A percentile compares a stretch with the other conserved stretches of the same genome.
These are phyloP conservation scores for Puccinia polysora DNA, from an alignment of 1,284 basidiomycete species.

Conservation along the genomic window DNA sequence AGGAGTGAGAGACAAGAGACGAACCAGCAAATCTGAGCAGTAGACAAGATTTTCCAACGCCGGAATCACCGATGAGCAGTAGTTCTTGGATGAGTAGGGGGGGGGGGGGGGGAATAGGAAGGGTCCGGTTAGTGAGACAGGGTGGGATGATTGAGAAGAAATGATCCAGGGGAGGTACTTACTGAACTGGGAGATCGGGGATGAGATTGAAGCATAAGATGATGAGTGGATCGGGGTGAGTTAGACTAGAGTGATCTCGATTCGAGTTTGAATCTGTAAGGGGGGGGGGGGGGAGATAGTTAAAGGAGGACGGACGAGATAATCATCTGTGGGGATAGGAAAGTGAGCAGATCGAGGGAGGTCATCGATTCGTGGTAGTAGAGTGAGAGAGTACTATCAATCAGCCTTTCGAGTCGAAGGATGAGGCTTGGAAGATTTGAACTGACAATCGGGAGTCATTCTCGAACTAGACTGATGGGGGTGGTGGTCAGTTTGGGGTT, in stretches of 20 bases:
- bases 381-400: neutral
- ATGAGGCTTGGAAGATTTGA: neutral
- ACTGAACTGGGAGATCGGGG: neutral
- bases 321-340: constrained; percentile 29
- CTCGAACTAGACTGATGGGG: too few relatives aligned
- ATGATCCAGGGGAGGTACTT: neutral
- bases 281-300: neutral
- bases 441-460: constrained; percentile 31
- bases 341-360: too few relatives aligned
- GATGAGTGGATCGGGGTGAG: neutral
- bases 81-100: constrained; percentile 57
- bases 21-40: constrained; percentile 57
- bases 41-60: constrained; percentile 76
- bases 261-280: neutral
- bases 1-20: neutral
- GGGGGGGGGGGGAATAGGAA: too few relatives aligned
- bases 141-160: neutral
- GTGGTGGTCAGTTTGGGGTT: too few relatives aligned
- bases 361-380: too few relatives aligned
- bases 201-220: neutral
- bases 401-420: neutral
- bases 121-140: too few relatives aligned
- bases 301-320: neutral
- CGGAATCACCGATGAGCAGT: constrained; percentile 68
- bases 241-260: neutral